phyloP scores from a whole-genome alignment of 345 rosid species.

The Alliaria petiolata region DNA sequence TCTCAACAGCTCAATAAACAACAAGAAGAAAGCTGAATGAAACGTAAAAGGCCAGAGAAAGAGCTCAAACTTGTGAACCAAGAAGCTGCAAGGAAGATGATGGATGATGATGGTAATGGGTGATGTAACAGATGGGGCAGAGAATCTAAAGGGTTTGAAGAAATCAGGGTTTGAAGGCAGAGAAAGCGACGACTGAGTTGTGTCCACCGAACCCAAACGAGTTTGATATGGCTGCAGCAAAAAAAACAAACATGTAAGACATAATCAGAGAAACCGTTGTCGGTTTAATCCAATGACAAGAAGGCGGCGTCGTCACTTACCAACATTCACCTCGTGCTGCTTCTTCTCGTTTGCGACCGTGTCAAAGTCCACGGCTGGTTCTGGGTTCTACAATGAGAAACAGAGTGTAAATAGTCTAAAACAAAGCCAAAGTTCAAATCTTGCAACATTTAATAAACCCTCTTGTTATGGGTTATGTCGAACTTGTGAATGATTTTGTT shows the following conservation, averaged over 20 bases:
- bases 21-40: neutral
- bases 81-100: slow-evolving; percentile 13
- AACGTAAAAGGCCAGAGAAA: neutral
- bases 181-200: slow-evolving; percentile 92
- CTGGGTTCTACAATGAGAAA: slow-evolving; percentile 60
- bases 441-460: too few species aligned
- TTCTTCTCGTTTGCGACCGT: slow-evolving; percentile 78
- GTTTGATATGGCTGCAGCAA: slow-evolving; percentile 86
- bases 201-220: slow-evolving; percentile 99
- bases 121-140: slow-evolving; percentile 2
- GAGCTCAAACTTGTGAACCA: slow-evolving; percentile 12
- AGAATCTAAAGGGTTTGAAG: neutral
- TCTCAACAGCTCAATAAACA: slow-evolving; percentile 26
- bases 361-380: slow-evolving; percentile 86
- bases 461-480: neutral
- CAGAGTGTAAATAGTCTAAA: neutral
- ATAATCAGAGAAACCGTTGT: neutral
- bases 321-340: slow-evolving; percentile 96
- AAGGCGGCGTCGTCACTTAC: slow-evolving; percentile 42
- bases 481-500: neutral
- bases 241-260: neutral
- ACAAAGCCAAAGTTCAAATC: neutral
- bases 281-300: neutral
- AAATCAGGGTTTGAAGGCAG: slow-evolving; percentile 81
- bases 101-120: neutral